Base-by-base conservation (phyloP, 805 yeast genomes). In the Schizosaccharomyces cryophilus region DNA sequence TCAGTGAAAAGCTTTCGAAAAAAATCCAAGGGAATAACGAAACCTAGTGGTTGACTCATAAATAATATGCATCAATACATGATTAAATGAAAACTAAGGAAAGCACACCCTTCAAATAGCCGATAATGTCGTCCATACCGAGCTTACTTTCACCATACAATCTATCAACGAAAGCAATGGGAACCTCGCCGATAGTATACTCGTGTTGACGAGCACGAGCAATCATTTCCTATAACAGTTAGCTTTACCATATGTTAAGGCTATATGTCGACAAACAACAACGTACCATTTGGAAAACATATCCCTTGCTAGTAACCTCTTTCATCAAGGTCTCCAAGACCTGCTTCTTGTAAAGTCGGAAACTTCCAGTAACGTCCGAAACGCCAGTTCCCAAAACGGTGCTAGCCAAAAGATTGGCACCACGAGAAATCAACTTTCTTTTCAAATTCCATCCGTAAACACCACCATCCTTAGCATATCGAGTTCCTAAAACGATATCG, bases 371-470 rank as follows among this genome's bases (percentile, higher is more conserved):
- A 67, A 84, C 76, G 70, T 84, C 90, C 54, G 84, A 77, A 26
- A 84, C 86, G 61, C 78, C 71, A 30, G 90, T 90, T 69, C 86
- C 78, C 67, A 84, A 77, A 58, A 82, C 80, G 29, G 82, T 78
- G 42, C 85, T 76, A 54, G 90, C 88, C 66, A 84, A 73, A 72
- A 84, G 83, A 72, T 84, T 84, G 67, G 90, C 90, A 54, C 89
- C 89, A 69, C 89, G 76, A 17, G 86, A 81, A 59, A 83, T 85
- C 68, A 84, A 75, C 69, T 84, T 84, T 68, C 90, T 75, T 76
- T 84, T 83, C 70, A 84, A 77, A 68, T 84, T 88, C 90, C 90
- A 84, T 60, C 90, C 90, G 67, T 78, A 84, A 38, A 84, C 90
- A 59, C 90, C 90, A 40, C 90, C 90, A 66, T 84, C 75, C 17